Evolutionary conservation across 2,329 filamentous ascomycete genomes (phyloP).

Genomic region (Emmonsiellopsis sp.): DNA sequence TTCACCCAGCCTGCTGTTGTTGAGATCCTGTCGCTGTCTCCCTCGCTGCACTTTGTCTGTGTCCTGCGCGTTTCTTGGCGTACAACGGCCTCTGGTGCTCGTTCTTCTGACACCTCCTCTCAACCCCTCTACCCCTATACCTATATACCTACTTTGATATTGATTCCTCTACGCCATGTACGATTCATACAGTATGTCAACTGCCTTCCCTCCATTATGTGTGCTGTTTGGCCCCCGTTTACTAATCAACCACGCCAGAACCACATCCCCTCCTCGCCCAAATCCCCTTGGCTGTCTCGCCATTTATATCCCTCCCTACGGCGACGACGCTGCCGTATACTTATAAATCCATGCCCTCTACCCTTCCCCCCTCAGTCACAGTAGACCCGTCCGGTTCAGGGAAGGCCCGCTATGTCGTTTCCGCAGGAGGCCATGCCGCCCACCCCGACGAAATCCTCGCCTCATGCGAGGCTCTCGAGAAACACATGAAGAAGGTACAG

Average conservation of each 20-base stretch:
- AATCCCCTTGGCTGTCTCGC: slow-evolving; percentile 85
- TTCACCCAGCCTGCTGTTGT: no score
- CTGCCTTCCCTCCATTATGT: neutral
- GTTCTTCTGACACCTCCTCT: neutral
- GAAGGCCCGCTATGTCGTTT: slow-evolving; percentile 64
- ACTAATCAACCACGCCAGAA: slow-evolving; percentile 36
- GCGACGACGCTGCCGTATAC: slow-evolving; percentile 91
- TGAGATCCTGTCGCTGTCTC: no score
- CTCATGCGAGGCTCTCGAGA: slow-evolving; percentile 69
- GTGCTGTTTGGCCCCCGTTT: neutral
- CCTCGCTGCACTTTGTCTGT: no score
- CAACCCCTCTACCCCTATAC: neutral
- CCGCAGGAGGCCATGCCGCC: slow-evolving; percentile 68
- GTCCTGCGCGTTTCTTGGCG: no score
- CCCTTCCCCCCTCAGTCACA: slow-evolving; percentile 65
- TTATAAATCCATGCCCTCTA: slow-evolving; percentile 82
- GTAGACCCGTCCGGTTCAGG: slow-evolving; percentile 39
- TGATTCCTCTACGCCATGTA: slow-evolving; percentile 26
- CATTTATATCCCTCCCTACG: slow-evolving; percentile 82
- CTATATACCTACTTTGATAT: neutral
- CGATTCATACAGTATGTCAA: slow-evolving; percentile 34
- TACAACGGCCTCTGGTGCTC: no score
- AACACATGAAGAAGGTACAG: slow-evolving; percentile 62
- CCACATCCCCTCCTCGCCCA: slow-evolving; percentile 85
- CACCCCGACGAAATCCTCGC: slow-evolving; percentile 79